These are phyloP conservation scores for Cordia subcordata DNA, from an alignment of 257 asterid species.

Conservation along the genomic window DNA sequence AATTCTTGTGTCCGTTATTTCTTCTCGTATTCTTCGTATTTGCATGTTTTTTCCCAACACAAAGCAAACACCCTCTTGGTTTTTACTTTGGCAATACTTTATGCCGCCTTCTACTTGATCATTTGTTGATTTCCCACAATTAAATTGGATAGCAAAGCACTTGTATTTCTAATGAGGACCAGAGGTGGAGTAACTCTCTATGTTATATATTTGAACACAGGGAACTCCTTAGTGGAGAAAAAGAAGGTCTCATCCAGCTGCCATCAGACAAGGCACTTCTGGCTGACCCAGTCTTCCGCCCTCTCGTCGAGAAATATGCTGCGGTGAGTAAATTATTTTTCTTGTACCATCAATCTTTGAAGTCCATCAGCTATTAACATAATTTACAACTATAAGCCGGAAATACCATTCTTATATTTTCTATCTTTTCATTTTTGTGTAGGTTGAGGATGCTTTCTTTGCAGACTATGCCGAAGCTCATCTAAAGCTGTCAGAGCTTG, in stretches of 20 bases:
- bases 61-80: too few species aligned
- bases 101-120: background rate
- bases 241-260: constrained; percentile 58
- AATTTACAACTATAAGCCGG: background rate
- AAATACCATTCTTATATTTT: background rate
- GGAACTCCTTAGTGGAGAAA: constrained; percentile 63
- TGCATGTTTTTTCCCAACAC: too few species aligned
- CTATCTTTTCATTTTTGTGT: background rate
- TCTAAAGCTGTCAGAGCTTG: constrained; percentile 78
- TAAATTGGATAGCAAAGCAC: too few species aligned
- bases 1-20: too few species aligned
- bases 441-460: constrained; percentile 91
- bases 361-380: background rate
- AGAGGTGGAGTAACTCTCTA: background rate
- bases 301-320: constrained; percentile 61
- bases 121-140: background rate
- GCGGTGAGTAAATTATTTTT: constrained; percentile 38
- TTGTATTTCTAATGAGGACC: too few species aligned
- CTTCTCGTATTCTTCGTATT: too few species aligned
- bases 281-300: constrained; percentile 50
- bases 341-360: background rate
- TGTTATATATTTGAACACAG: constrained; percentile 17
- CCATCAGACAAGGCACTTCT: constrained; percentile 70
- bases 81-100: background rate
- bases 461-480: constrained; percentile 78